Conservation (phyloP, 2,329 filamentous ascomycete genomes). For the Aurifilum marmelostoma region DNA sequence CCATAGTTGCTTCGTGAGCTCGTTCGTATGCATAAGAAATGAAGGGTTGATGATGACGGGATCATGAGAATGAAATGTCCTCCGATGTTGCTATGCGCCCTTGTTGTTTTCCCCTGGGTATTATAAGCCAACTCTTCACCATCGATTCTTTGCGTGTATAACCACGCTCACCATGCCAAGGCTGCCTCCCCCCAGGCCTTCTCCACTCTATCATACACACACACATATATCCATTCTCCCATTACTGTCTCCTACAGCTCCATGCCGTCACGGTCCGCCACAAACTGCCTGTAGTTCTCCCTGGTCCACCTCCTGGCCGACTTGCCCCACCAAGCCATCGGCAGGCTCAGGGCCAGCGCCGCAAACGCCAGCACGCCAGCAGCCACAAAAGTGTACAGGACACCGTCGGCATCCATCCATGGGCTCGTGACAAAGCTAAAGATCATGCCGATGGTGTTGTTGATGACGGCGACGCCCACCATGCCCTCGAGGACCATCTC, state of each 20-base stretch:
- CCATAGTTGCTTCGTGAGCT: background rate
- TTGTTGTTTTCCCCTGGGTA: background rate
- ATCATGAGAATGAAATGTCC: background rate
- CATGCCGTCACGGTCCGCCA: constrained; percentile 50
- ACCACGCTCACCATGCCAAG: background rate
- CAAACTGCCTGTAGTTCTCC: constrained; percentile 48
- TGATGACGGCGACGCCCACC: constrained; percentile 50
- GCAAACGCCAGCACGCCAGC: constrained; percentile 55
- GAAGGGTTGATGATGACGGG: background rate
- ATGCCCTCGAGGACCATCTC: constrained; percentile 53
- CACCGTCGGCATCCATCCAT: constrained; percentile 27
- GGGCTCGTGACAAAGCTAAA: constrained; percentile 28
- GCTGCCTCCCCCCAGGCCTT: background rate
- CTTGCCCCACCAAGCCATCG: constrained; percentile 60
- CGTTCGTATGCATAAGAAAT: background rate
- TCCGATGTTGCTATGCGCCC: background rate
- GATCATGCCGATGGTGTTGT: constrained; percentile 28
- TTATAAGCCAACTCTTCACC: background rate
- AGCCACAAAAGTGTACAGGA: constrained; percentile 35
- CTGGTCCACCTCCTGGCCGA: constrained; percentile 51
- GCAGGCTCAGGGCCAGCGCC: constrained; percentile 53
- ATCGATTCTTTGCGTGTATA: background rate
- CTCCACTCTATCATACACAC: background rate
- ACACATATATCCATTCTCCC: background rate
- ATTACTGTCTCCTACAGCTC: constrained; percentile 10